Conservation (phyloP, 2,329 filamentous ascomycete species). For the Pseudogymnoascus sp. region DNA sequence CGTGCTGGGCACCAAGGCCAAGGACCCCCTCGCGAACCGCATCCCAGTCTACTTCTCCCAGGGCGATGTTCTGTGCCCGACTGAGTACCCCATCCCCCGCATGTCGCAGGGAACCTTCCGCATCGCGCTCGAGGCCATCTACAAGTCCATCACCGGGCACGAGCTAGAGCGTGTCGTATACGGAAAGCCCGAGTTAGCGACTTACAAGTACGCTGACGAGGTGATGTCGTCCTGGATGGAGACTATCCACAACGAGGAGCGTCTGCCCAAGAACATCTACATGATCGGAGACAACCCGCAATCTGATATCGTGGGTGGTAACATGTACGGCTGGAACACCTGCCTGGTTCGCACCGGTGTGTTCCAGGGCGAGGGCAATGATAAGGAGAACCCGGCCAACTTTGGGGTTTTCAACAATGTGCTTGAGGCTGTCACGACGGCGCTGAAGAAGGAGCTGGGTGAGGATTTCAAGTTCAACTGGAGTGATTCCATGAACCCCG, state of each 20-base stretch:
- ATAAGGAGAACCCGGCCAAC: conserved; percentile 66
- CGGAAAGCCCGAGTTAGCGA: conserved; percentile 65
- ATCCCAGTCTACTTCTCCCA: conserved; percentile 70
- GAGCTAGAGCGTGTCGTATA: conserved; percentile 69
- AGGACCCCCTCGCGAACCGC: conserved; percentile 54
- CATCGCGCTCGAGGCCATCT: conserved; percentile 65
- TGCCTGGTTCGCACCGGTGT: conserved; percentile 70
- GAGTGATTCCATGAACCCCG: conserved; percentile 62
- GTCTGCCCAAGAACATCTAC: conserved; percentile 60
- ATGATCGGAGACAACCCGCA: conserved; percentile 71
- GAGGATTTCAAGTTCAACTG: conserved; percentile 66
- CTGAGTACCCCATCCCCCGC: conserved; percentile 55
- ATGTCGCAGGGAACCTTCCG: conserved; percentile 71
- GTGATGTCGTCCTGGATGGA: conserved; percentile 68
- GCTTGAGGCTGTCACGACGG: conserved; percentile 59
- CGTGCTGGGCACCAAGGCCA: conserved; percentile 53
- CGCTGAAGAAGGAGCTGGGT: conserved; percentile 61
- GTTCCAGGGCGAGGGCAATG: conserved; percentile 68
- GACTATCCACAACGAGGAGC: conserved; percentile 63
- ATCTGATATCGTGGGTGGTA: conserved; percentile 66
- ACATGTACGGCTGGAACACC: conserved; percentile 77
- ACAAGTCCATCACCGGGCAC: conserved; percentile 58
- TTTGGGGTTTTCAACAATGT: conserved; percentile 71
- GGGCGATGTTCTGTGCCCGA: conserved; percentile 56
- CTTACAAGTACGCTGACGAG: conserved; percentile 73